Evolutionary conservation across 495 filamentous ascomycete species (phyloP), one percentile per base, ranked within the genome.

Genomic region (Hamigera avellanea): DNA sequence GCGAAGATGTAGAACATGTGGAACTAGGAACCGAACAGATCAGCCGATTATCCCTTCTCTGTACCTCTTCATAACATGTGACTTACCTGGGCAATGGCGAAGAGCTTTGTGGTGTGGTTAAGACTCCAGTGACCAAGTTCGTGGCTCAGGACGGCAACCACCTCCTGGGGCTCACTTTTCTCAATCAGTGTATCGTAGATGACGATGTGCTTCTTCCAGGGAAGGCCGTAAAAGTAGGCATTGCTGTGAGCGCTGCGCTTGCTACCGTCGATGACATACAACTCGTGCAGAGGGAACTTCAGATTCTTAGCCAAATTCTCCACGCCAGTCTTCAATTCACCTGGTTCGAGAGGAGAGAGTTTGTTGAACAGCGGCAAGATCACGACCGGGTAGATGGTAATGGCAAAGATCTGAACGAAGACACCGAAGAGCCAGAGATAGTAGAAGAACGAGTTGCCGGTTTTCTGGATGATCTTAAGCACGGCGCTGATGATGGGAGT

Each of bases 141-240:
- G 51, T 98, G 91, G 26, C 84, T 85, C 19, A 98, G 69, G 25
- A 98, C 87, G 36, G 91, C 89, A 14, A 94, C 86, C 28, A 98
- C 88, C 59, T 98, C 91, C 48, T 87, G 72, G 2, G 80, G 75
- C 45, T 86, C 76, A 55, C 80, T 88, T 70, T 96, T 93, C 59
- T 95, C 89, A 35, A 98, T 87, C 44, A 98, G 60, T 8, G 91
- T 98, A 52, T 98, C 91, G 49, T 93, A 98, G 53, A 98, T 93
- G 47, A 98, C 91, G 62, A 98, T 98, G 66, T 95, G 91, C 74
- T 98, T 98, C 74, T 94, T 95, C 88, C 91, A 96, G 6, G 91
- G 91, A 37, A 98, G 71, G 36, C 91, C 91, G 44, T 91, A 94
- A 64, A 98, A 98, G 62, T 96, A 98, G 31, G 91, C 91, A 52